Percentiles rank a stretch among this genome's conserved stretches.
These are phyloP conservation scores for Bruguiera hainesii DNA, from an alignment of 441 rosid genomes.

Conservation along the genomic window DNA sequence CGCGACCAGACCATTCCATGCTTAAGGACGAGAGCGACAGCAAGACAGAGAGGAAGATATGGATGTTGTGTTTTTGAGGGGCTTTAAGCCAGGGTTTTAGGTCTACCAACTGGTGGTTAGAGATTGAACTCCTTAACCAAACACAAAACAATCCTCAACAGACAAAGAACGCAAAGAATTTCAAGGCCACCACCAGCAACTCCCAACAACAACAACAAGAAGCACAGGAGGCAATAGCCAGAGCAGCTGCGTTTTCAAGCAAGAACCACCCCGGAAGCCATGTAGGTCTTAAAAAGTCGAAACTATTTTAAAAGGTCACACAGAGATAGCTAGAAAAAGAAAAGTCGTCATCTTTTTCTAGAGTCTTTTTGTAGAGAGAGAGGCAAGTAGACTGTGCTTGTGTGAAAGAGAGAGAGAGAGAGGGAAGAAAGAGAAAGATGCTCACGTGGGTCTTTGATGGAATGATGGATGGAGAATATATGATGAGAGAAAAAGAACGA, in stretches of 20 bases:
- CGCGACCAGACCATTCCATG: conserved; percentile 44
- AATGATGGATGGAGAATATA: conserved; percentile 42
- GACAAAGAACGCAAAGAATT: conserved; percentile 16
- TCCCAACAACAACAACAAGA: conserved; percentile 25
- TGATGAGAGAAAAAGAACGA: conserved; percentile 31
- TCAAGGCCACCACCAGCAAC: neutral
- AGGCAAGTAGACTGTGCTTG: conserved; percentile 3
- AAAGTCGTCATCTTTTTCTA: conserved; percentile 26
- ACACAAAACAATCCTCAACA: conserved; percentile 32
- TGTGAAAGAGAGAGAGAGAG: conserved; percentile 8
- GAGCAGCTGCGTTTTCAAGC: conserved; percentile 34
- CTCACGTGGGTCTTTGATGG: conserved; percentile 77
- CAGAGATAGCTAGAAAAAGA: conserved; percentile 16
- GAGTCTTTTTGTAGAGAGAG: conserved; percentile 11
- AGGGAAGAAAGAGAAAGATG: conserved; percentile 3
- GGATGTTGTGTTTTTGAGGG: conserved; percentile 17
- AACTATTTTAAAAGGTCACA: conserved; percentile 15
- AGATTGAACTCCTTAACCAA: conserved; percentile 72
- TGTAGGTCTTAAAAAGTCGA: conserved; percentile 15
- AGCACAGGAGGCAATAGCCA: conserved; percentile 14
- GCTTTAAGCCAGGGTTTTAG: conserved; percentile 78
- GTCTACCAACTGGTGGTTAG: conserved; percentile 96
- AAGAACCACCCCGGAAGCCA: conserved; percentile 16
- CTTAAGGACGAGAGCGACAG: conserved; percentile 46
- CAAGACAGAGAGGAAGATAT: conserved; percentile 25